phyloP scores from a whole-genome alignment of 305 asterid species.

The Andrographis paniculata region DNA sequence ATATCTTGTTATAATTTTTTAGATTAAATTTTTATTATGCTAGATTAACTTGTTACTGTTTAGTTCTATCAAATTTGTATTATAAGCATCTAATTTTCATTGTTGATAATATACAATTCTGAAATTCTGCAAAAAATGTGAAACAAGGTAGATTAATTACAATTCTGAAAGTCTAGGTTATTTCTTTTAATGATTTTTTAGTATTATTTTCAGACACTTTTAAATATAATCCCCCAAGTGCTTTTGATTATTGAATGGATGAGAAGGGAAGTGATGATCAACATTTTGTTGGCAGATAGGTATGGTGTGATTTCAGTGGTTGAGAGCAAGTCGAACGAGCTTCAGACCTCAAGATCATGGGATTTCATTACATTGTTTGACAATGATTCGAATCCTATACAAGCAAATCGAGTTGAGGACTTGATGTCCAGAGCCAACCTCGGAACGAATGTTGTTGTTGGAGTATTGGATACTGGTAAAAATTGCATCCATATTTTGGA shows the following conservation, averaged over 20 bases:
- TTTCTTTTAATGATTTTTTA: too few relatives aligned
- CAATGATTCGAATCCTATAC: background rate
- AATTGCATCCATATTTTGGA: constrained; percentile 16
- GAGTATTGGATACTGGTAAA: constrained; percentile 27
- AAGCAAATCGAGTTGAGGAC: background rate
- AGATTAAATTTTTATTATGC: background rate
- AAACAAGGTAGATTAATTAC: too few relatives aligned
- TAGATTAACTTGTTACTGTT: too few relatives aligned
- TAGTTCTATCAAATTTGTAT: too few relatives aligned
- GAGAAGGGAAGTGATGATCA: too few relatives aligned
- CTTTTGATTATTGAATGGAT: too few relatives aligned
- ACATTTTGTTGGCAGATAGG: background rate
- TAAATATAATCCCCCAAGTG: too few relatives aligned
- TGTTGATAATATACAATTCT: too few relatives aligned
- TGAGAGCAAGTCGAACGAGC: background rate
- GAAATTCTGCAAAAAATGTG: too few relatives aligned
- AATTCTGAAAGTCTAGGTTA: too few relatives aligned
- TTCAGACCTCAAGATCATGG: background rate
- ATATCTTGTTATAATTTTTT: background rate
- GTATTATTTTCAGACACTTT: too few relatives aligned
- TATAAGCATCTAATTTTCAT: too few relatives aligned
- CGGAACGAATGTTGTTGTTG: constrained; percentile 18
- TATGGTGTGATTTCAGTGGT: background rate
- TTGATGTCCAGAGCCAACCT: background rate
- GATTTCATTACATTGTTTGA: background rate